Percentiles rank a stretch among this genome's conserved stretches.
These are phyloP conservation scores for Psidium friedrichsthalianum DNA, from an alignment of 345 rosid genomes.

Conservation along the genomic window DNA sequence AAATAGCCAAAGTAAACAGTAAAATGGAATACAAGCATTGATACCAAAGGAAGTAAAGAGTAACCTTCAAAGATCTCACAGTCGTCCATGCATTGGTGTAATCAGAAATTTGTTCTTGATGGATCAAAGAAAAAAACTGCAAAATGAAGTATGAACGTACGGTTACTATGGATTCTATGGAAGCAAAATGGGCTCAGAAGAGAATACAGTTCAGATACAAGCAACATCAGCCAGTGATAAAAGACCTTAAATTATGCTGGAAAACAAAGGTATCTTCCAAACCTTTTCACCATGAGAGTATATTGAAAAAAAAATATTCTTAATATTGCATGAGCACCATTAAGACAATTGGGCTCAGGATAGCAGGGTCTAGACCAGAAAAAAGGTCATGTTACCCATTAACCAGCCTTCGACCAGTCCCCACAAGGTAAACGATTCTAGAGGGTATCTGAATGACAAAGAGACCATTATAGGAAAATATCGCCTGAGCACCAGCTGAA, in stretches of 20 bases:
- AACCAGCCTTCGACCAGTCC: background rate
- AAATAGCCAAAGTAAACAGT: background rate
- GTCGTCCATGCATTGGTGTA: slow-evolving; percentile 67
- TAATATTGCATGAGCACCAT: background rate
- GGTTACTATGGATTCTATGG: background rate
- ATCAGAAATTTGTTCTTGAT: slow-evolving; percentile 51
- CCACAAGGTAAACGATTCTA: background rate
- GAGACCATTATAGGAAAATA: background rate
- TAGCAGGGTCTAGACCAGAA: background rate
- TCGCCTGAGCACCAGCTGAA: background rate
- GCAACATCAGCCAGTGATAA: background rate
- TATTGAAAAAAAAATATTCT: background rate
- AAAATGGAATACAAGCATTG: background rate
- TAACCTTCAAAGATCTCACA: slow-evolving; percentile 64
- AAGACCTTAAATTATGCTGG: background rate
- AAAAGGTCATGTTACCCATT: background rate
- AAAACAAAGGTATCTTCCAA: background rate
- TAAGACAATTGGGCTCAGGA: background rate
- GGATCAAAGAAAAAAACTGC: slow-evolving; percentile 71
- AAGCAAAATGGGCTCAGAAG: background rate
- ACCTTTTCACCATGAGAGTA: background rate
- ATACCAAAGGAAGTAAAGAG: slow-evolving; percentile 2
- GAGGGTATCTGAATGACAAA: background rate
- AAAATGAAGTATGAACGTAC: background rate
- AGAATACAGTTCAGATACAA: background rate